Base-by-base conservation (phyloP, 2,329 filamentous ascomycete genomes). In the Alternaria hordeiaustralica region DNA sequence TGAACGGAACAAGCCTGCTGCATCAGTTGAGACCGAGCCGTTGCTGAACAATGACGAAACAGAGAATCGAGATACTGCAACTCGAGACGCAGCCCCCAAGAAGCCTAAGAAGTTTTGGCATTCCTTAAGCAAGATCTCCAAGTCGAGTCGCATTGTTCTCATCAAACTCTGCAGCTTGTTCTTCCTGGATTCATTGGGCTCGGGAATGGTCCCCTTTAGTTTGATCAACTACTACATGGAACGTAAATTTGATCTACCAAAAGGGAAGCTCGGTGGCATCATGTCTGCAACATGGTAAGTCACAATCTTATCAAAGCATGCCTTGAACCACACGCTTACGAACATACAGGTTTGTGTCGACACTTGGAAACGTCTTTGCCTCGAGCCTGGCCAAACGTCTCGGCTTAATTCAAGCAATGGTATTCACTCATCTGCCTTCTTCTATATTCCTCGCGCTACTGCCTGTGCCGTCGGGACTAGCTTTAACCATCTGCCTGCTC, bases 161-260 rank as follows among this genome's bases (percentile, higher is more conserved):
- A 75, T 86, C 55, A 87, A 88, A 54, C 82, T 95, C 0, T 91
- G 89, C 72, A 78, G 90, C 8, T 81, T 95, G 2, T 90, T 93
- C 70, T 86, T 85, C 1, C 72, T 93, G 6, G 91, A 94, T 75
- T 87, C 88, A 0, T 86, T 93, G 60, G 90, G 90, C 1, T 90
- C 88, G 2, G 91, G 92, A 2, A 85, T 94, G 75, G 89, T 89
- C 5, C 87, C 78, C 15, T 80, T 79, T 69, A 79, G 79, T 10
- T 59, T 78, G 9, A 70, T 81, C 30, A 85, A 87, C 66, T 87
- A 84, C 60, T 88, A 87, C 74, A 87, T 86, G 75, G 84, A 89
- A 69, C 83, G 84, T 49, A 88, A 88, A 64, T 89, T 88, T 68
- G 70, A 80, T 33, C 78, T 88, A 5, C 79, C 83, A 4, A 84